Percentiles rank a stretch among this genome's conserved stretches.
Conservation (phyloP, 495 filamentous ascomycete genomes). For the Cercophora sp. region DNA sequence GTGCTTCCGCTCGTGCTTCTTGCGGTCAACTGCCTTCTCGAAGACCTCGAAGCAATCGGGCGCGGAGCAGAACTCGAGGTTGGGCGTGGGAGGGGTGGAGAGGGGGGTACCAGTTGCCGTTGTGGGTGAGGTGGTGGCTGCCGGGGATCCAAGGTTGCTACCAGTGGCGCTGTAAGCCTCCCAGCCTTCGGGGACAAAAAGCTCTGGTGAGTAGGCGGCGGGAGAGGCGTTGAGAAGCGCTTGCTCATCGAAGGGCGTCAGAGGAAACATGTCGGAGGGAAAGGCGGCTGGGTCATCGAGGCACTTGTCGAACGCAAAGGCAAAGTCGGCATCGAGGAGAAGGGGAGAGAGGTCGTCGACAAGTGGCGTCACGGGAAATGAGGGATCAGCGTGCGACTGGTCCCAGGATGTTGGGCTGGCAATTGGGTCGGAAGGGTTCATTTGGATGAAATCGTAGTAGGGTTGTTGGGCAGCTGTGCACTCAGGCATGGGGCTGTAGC, state of each 20-base stretch:
- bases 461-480: background rate
- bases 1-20: slow-evolving; percentile 19
- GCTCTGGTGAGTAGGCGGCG: background rate
- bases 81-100: slow-evolving; percentile 2
- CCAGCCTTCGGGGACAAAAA: background rate
- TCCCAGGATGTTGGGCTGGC: background rate
- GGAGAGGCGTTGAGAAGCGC: background rate
- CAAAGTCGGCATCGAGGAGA: background rate
- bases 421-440: background rate
- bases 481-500: background rate
- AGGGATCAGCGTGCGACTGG: background rate
- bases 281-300: background rate
- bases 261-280: background rate
- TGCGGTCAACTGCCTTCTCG: background rate
- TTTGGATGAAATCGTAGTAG: background rate
- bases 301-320: background rate
- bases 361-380: background rate
- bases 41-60: slow-evolving; percentile 1
- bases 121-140: background rate
- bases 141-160: background rate
- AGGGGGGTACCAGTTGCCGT: background rate
- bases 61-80: background rate
- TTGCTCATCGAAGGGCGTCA: background rate
- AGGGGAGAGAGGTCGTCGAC: background rate
- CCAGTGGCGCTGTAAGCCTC: background rate